Conservation (phyloP, 2,329 filamentous ascomycete genomes). For the Microthyrium microscopicum region DNA sequence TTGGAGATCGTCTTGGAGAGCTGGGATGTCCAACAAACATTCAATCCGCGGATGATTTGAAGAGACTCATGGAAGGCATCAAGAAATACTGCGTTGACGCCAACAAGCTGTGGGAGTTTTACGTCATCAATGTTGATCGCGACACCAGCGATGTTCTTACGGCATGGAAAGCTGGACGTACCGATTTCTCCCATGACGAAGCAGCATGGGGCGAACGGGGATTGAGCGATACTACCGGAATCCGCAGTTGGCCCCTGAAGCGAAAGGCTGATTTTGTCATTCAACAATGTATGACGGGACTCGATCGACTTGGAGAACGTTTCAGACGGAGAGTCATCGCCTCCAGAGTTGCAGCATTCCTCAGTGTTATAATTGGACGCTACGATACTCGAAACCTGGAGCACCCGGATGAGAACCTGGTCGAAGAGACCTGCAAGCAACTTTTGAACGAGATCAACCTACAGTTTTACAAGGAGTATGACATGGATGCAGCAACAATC, state of each 20-base stretch:
- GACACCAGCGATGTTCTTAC: slow-evolving; percentile 53
- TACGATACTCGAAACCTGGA: slow-evolving; percentile 37
- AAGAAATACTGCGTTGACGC: slow-evolving; percentile 64
- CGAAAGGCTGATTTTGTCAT: slow-evolving; percentile 48
- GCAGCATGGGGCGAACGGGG: slow-evolving; percentile 32
- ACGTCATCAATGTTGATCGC: slow-evolving; percentile 62
- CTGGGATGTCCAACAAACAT: slow-evolving; percentile 64
- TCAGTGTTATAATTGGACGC: slow-evolving; percentile 52
- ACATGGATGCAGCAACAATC: slow-evolving; percentile 65
- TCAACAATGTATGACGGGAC: slow-evolving; percentile 52
- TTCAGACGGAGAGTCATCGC: slow-evolving; percentile 58
- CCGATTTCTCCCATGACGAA: slow-evolving; percentile 37
- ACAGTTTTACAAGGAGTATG: slow-evolving; percentile 81
- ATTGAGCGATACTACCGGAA: slow-evolving; percentile 33
- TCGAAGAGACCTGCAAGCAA: slow-evolving; percentile 35
- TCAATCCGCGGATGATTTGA: slow-evolving; percentile 52
- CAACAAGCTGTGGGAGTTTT: slow-evolving; percentile 85
- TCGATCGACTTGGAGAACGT: slow-evolving; percentile 61
- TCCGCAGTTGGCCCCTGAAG: slow-evolving; percentile 38
- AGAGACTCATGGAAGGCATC: slow-evolving; percentile 67
- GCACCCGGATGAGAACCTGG: slow-evolving; percentile 34
- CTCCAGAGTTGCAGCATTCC: slow-evolving; percentile 48
- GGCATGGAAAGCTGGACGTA: slow-evolving; percentile 50
- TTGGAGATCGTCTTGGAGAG: slow-evolving; percentile 42
- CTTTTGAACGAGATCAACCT: slow-evolving; percentile 76